Base-by-base conservation (phyloP, 2,329 filamentous ascomycete genomes). In the Knufia petricola region DNA sequence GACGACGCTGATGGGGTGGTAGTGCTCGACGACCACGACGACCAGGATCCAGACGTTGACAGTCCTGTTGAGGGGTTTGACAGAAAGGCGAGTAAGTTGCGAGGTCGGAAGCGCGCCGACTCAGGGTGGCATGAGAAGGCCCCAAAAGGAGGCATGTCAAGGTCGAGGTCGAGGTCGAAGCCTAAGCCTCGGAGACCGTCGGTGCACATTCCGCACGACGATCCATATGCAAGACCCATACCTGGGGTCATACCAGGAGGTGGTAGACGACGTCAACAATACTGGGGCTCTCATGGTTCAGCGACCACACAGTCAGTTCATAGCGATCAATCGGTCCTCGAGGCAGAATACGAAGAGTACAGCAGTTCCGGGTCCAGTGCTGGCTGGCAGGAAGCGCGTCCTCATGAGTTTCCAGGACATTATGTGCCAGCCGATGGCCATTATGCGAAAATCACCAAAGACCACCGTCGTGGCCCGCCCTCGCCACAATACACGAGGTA, bases 311-410 rank as follows among this genome's bases (percentile, higher is more conserved):
- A 32, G 7, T 47, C 44, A n/a, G 28, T 47, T 19, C 34, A 47
- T 21, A 37, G 28, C 9, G 44, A 47, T 13, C 23, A 30, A 19
- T 47, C 44, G n/a, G 32, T 47, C n/a, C 44, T 47, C 8, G 44
- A 47, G 30, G 44, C 44, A 3, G 44, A 47, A 28, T 47, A 47
- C 17, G 44, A 47, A 20, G 44, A 47, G 3, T 47, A 47, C 26
- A 47, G 44, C 32, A 38, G 32, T 19, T 47, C 44, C 13, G 19
- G 17, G 7, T 47, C 44, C 17, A 47, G 44, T 30, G 17, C n/a
- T 30, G 32, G 26, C 20, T 21, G 21, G 31, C 20, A 47, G 6
- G 19, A 37, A 12, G n/a, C 21, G 4, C 30, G 39, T 8, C 36
- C 20, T 7, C 12, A 19, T 7, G 20, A 21, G 20, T 13, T 21